Percentiles rank a stretch among this genome's conserved stretches.
These are phyloP conservation scores for Jaltomata sinuosa DNA, from an alignment of 257 asterid genomes.

Conservation along the genomic window DNA sequence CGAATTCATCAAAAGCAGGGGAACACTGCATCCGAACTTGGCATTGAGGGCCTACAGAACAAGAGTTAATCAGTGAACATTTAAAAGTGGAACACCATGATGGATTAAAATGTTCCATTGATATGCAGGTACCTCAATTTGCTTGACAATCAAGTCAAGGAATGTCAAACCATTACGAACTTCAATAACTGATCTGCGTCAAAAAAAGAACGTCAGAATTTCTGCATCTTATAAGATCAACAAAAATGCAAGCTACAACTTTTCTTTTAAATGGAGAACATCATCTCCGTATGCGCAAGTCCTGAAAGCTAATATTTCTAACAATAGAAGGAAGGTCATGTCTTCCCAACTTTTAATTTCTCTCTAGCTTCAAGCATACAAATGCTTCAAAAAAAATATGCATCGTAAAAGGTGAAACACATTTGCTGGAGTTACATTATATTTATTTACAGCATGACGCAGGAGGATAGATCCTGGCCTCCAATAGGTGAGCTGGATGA, in stretches of 20 bases:
- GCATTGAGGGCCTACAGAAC: slow-evolving; percentile 65
- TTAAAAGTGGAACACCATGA: not conserved
- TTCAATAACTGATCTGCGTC: slow-evolving; percentile 91
- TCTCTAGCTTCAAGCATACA: not conserved
- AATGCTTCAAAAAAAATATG: not conserved
- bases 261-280: not conserved
- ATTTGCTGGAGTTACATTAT: not conserved
- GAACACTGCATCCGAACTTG: slow-evolving; percentile 87
- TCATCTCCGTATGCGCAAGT: not conserved
- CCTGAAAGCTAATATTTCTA: not conserved
- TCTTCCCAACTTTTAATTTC: not conserved
- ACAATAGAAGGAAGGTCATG: not conserved
- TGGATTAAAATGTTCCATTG: not conserved
- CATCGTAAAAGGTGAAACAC: not conserved
- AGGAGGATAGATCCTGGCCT: not conserved
- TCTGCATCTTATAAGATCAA: not conserved
- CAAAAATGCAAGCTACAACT: not conserved
- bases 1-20: slow-evolving; percentile 94
- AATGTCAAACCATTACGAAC: slow-evolving; percentile 95
- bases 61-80: not conserved
- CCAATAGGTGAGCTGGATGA: not conserved
- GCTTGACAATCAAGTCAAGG: slow-evolving; percentile 93
- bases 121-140: slow-evolving; percentile 67
- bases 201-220: not conserved
- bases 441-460: not conserved